phyloP scores from a whole-genome alignment of 1,284 basidiomycete genomes.

The Cryptococcus floricola region DNA sequence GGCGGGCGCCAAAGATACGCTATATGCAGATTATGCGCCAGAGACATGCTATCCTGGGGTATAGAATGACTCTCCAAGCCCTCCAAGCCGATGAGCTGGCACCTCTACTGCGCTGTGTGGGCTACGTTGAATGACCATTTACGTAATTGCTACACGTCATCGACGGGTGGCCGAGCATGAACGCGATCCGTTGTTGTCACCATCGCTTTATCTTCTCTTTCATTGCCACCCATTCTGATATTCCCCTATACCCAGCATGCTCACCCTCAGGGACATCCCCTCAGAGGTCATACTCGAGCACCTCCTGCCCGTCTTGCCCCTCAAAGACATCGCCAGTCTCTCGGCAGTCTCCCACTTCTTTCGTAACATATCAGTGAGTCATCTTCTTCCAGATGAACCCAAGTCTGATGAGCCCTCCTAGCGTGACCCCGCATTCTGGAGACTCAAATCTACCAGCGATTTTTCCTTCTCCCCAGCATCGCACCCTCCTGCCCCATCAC shows the following conservation, averaged over 20 bases:
- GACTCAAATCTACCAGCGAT: conserved; percentile 63
- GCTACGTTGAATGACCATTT: no score
- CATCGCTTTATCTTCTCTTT: no score
- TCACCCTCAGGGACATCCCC: conserved; percentile 32
- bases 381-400: conserved; percentile 15
- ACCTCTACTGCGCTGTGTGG: no score
- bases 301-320: conserved; percentile 59
- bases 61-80: no score
- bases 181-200: no score
- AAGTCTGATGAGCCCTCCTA: conserved; percentile 47
- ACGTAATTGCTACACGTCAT: no score
- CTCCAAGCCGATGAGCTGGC: no score
- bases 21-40: no score
- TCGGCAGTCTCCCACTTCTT: conserved; percentile 31
- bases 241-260: not conserved
- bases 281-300: conserved; percentile 68
- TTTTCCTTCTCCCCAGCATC: conserved; percentile 65
- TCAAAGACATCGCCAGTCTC: conserved; percentile 61
- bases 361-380: conserved; percentile 28
- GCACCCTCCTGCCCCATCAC: conserved; percentile 16
- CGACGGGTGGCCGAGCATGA: no score
- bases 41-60: no score
- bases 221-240: no score
- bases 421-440: conserved; percentile 77
- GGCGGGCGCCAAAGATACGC: no score